These are phyloP conservation scores for Dictyostelium brefeldianum DNA, from an alignment of 78 protist genomes.

Conservation along the genomic window DNA sequence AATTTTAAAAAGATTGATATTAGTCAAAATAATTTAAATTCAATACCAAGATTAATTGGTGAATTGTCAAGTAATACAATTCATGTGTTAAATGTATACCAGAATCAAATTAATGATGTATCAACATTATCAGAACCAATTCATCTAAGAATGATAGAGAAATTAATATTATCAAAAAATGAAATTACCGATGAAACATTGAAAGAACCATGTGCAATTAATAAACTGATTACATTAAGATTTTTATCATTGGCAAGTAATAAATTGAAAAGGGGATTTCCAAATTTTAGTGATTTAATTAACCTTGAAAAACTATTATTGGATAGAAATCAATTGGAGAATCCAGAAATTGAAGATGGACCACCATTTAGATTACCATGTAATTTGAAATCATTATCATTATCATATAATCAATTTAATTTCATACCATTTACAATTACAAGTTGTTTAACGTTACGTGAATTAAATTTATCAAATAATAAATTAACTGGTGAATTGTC, in stretches of 20 bases:
- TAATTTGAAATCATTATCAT: background rate
- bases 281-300: background rate
- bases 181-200: background rate
- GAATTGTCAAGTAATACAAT: background rate
- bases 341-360: background rate
- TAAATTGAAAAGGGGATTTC: background rate
- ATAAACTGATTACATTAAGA: background rate
- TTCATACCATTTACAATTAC: background rate
- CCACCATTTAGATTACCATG: conserved; percentile 1
- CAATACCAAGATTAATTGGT: background rate
- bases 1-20: background rate
- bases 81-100: conserved; percentile 11
- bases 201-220: background rate
- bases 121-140: background rate
- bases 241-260: background rate
- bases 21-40: conserved; percentile 4
- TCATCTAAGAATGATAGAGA: background rate
- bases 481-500: background rate
- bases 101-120: background rate
- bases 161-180: conserved; percentile 26
- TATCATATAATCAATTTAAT: conserved; percentile 1
- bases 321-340: conserved; percentile 11
- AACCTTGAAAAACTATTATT: conserved; percentile 2
- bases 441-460: conserved; percentile 21
- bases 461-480: conserved; percentile 17